Evolutionary conservation across 2,329 filamentous ascomycete species (phyloP).

Genomic region (Pseudodiploospora longispora): DNA sequence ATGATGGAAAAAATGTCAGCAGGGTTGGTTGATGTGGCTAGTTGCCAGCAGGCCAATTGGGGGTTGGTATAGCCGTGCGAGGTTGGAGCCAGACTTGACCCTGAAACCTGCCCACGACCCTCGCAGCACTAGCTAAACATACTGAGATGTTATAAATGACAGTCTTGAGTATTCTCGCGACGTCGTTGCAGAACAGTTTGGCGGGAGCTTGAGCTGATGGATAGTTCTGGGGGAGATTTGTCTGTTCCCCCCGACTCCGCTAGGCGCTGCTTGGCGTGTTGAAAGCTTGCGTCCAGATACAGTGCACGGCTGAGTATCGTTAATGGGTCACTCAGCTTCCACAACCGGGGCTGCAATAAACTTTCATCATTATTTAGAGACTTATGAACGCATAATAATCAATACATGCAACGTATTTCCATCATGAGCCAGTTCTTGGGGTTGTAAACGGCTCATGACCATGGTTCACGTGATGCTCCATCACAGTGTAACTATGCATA

Average conservation of each 20-base stretch:
- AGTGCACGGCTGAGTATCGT: slow-evolving; percentile 7
- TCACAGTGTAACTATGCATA: slow-evolving; percentile 16
- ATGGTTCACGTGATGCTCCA: slow-evolving; percentile 26
- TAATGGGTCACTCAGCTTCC: neutral
- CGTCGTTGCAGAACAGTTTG: slow-evolving; percentile 16
- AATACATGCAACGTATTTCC: slow-evolving; percentile 1
- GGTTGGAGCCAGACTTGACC: slow-evolving; percentile 2
- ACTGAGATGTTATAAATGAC: slow-evolving; percentile 11
- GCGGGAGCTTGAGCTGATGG: slow-evolving; percentile 18
- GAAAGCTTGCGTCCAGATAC: slow-evolving; percentile 17
- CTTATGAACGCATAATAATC: slow-evolving; percentile 2
- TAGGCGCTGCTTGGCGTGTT: slow-evolving; percentile 26
- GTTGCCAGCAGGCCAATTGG: slow-evolving; percentile 10
- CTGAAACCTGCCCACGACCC: slow-evolving; percentile 2
- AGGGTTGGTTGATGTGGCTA: slow-evolving; percentile 7
- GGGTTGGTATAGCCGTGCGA: slow-evolving; percentile 12
- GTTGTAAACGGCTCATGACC: slow-evolving; percentile 21
- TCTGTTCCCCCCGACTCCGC: slow-evolving; percentile 16
- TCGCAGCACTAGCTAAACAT: slow-evolving; percentile 7
- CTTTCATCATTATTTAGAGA: slow-evolving; percentile 3
- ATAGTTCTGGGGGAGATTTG: slow-evolving; percentile 17
- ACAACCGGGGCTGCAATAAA: slow-evolving; percentile 3
- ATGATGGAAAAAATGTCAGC: slow-evolving; percentile 10
- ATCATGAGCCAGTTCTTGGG: slow-evolving; percentile 14
- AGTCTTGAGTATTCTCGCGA: slow-evolving; percentile 17